Conservation (phyloP, 495 filamentous ascomycete genomes). For the Penicillium paxilli region DNA sequence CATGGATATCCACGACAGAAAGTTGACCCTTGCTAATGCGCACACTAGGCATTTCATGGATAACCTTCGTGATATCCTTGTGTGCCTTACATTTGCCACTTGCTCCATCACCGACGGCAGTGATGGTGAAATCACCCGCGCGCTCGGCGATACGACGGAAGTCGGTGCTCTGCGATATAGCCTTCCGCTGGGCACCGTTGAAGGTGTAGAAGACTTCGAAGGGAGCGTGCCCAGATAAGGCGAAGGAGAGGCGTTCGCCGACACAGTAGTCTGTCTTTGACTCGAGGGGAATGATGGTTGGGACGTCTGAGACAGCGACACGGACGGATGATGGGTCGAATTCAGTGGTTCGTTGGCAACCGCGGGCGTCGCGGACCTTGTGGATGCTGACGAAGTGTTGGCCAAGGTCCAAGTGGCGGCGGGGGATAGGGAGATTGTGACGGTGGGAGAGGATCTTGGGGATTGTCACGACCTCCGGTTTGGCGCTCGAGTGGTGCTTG, state of each 20-base stretch:
- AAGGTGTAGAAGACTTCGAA: conserved; percentile 95
- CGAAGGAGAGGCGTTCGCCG: conserved; percentile 88
- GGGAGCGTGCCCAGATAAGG: conserved; percentile 80
- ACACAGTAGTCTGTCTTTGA: conserved; percentile 90
- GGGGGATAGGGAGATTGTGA: conserved; percentile 81
- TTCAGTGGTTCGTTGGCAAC: conserved; percentile 74
- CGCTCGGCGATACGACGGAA: conserved; percentile 91
- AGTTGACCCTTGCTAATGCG: conserved; percentile 78
- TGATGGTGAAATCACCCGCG: conserved; percentile 86
- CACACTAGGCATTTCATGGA: conserved; percentile 90
- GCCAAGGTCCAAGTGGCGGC: conserved; percentile 76
- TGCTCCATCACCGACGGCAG: conserved; percentile 75
- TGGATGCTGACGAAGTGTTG: conserved; percentile 83
- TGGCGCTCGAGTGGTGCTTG: conserved; percentile 79
- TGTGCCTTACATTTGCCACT: conserved; percentile 75
- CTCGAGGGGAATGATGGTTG: conserved; percentile 84
- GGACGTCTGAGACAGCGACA: conserved; percentile 87
- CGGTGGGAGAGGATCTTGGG: conserved; percentile 70
- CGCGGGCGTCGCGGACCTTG: conserved; percentile 80
- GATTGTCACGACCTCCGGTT: conserved; percentile 76
- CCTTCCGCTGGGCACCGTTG: conserved; percentile 72
- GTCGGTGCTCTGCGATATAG: conserved; percentile 69
- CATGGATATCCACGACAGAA: conserved; percentile 87
- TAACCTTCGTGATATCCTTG: conserved; percentile 71
- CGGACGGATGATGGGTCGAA: conserved; percentile 70